Base-by-base conservation (phyloP, 805 yeast genomes). In the Saccharomyces mikatae region DNA sequence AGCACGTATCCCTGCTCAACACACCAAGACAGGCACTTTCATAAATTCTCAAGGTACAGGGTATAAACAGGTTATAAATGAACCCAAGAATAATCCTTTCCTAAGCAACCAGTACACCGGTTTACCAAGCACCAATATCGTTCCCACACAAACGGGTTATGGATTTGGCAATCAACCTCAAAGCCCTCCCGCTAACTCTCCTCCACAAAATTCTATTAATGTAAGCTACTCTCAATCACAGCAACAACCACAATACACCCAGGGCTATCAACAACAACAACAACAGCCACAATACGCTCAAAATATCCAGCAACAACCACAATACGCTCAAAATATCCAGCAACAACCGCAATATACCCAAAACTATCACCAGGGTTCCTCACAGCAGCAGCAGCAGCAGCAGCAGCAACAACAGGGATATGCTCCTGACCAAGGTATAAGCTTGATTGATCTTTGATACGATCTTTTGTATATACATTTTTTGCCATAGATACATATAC, bases 1-100 rank as follows among this genome's bases (percentile, higher is more conserved):
- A 14, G 62, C 76, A 6, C 83, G 97, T 73, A 80, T 92, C 53
- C 96, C 98, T 2, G 95, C 96, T 48, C 97, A 92, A 66, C 92
- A 87, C 68, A 92, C 97, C 1, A 81, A 80, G 60, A 83, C 94
- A 2, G 83, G 85, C 4, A 84, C 81, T 17, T 90, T 91, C 67
- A 79, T 92, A 62, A 89, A 87, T 71, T 87, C 96, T 26, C 84
- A 87, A 57, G 97, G 97, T 63, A 87, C 92, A 6, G 96, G 96
- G 32, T 80, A 75, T 63, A 81, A 74, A 61, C 86, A 81, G 61
- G 75, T 74, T 44, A 58, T 66, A 13, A 68, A 71, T 26, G 73
- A 72, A 32, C 67, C 68, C 51, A 69, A 65, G 48, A 61, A 62
- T 14, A 77, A 77, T 55, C 80, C 80, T 31, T 76, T 75, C 61